Evolutionary conservation across 1,284 basidiomycete species (phyloP), one percentile per base, ranked within the genome.

Genomic region (Puccinia coronata): DNA sequence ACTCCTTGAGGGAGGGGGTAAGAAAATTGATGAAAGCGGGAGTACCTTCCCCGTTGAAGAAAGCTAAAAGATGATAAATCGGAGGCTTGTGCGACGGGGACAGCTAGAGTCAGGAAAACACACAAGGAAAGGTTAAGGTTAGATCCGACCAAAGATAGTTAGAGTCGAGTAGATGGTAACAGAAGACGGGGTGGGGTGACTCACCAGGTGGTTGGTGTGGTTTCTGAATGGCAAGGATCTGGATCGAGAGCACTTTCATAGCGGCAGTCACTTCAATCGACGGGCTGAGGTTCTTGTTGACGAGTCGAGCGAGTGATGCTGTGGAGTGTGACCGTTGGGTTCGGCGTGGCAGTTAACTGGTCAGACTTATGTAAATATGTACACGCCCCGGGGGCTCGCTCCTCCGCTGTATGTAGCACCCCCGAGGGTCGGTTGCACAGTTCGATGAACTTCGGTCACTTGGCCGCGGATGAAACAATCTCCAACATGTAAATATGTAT

Each of bases 61-160:
- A 97, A 99, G 28, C 92, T 93, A 88, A 97, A 99, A 34, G 92
- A 92, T 65, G 92, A 93, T 20, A 99, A 90, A 86, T 99, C 96
- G 82, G 90, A 91, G 14, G 93, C 92, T 53, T 88, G 90, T 83
- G 90, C 89, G 47, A 99, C 90, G 36, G 87, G 85, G 49, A 92
- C 20, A 23, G 8, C 43, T 16, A 47, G 14, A 43, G 39, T 14
- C 34, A 18, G 41, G 14, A 31, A 43, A 39, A 28, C 39, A 43
- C 43, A 47, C n/a, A 25, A n/a, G n/a, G n/a, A 47, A 47, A 71
- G 47, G 43, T 28, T 39, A 25, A 20, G 47, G 28, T 43, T 43
- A 43, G 28, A 12, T 41, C n/a, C 28, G 28, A 31, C 25, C 25
- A 18, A 31, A 59, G 89, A 81, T 86, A 85, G 1, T 85, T 84